Conservation (phyloP, 2,329 filamentous ascomycete species). For the Sporothrix protearum region DNA sequence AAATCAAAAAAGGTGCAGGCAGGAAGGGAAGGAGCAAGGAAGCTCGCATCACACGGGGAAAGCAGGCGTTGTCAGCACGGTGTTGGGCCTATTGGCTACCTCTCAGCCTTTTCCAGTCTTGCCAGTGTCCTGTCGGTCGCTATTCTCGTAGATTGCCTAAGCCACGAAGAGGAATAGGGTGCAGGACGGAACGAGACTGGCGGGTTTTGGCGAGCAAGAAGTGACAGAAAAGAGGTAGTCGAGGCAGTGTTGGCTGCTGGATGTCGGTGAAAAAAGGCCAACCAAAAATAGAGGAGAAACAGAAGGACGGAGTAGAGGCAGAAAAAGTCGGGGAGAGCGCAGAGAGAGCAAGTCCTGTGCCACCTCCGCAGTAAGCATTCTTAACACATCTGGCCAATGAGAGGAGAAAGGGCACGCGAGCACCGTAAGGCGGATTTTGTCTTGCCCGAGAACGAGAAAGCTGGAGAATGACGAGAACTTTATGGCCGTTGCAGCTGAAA, state of each 20-base stretch:
- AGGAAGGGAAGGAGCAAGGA: background rate
- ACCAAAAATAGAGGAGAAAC: background rate
- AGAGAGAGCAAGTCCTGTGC: background rate
- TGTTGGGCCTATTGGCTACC: conserved; percentile 17
- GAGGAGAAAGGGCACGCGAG: conserved; percentile 11
- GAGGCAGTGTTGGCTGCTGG: background rate
- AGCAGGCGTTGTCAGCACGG: background rate
- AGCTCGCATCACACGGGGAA: background rate
- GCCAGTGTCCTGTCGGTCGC: background rate
- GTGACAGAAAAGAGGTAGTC: too few relatives aligned
- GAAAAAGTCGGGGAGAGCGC: background rate
- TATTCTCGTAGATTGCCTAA: background rate
- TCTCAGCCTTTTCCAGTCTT: background rate
- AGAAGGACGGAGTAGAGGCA: background rate
- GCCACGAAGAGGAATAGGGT: background rate
- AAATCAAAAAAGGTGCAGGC: background rate
- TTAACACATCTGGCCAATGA: conserved; percentile 3
- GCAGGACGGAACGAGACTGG: background rate
- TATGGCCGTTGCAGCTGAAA: conserved; percentile 3
- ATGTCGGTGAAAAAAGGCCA: background rate
- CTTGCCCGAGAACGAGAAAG: background rate
- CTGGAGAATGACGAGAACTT: background rate
- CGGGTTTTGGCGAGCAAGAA: background rate
- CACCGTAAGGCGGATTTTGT: conserved; percentile 11
- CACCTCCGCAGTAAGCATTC: background rate